Base-by-base conservation (phyloP, 345 rosid species). In the Lepidium sativum region DNA sequence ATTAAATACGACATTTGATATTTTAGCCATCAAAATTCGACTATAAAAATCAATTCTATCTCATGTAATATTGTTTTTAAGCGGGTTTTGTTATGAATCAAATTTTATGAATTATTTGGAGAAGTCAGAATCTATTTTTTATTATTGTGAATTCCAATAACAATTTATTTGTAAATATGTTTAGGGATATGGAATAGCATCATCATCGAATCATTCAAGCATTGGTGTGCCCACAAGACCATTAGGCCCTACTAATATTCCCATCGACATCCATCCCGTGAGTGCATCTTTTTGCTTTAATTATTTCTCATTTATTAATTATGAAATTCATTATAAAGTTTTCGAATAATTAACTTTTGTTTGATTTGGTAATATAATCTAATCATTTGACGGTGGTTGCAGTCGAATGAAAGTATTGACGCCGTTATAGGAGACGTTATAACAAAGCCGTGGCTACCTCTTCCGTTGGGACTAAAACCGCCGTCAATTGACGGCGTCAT, bases 401-500 rank as follows among this genome's bases (percentile, higher is more conserved):
- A 89, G 87, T 82, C 91, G 11, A 84, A 76, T 6, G 96, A 92
- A 78, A 87, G 83, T 63, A 76, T 82, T 27, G 91, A 92, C 29
- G 87, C 82, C 8, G 87, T 82, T 31, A 79, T 89, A 1, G 88
- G 77, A 70, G 97, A 87, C 72, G 97, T 79, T 61, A 73, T 92
- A 68, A 55, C 82, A 3, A 87, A 92, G 63, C 95, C 97, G 64
- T 81, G 91, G 91, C 78, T 75, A 74, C 92, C 95, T 15, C 96
- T 89, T 59, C 97, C 96, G 41, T 81, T 92, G 0, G 88, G 90
- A 16, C 72, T 87, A 14, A 87, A 86, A 64, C 87, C 97, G 13
- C 98, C 86, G 5, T 82, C 98, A 1, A 21, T 75, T 0, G 94
- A 87, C 9, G 54, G 89, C n/a, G 97, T 89, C 9, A 18, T 82